Base-by-base conservation (phyloP, 106 monocot species). In the Dioscorea dumetorum region DNA sequence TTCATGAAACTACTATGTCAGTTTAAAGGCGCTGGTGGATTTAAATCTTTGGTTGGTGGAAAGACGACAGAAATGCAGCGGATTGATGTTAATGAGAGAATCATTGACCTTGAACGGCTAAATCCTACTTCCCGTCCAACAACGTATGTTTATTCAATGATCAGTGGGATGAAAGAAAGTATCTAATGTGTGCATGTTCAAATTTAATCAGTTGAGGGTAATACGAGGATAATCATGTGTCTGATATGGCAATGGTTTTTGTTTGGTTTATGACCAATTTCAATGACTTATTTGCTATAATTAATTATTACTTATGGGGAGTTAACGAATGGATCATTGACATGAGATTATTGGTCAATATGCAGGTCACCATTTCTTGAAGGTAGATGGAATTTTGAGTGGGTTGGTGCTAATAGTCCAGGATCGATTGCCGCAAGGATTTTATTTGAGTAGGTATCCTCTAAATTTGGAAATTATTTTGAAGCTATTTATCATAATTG, bases 361-460 rank as follows among this genome's bases (percentile, higher is more conserved):
- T 69, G 7, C 88, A 99, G 99, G 57, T 93, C 99, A 61, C 93
- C 89, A 14, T 99, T 83, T 78, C 65, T 99, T 19, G 90, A 99
- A 83, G 99, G 99, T 50, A 73, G 93, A 58, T 99, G 99, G 99
- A 99, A 85, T 57, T 87, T 99, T 61, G 93, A 99, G 73, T 99
- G 99, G 99, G 83, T 93, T 74, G 81, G 87, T 63, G 87, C 84
- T 62, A 82, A 87, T 60, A 93, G 87, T 65, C 90, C 99, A 48
- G 99, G 85, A 77, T 78, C 87, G 52, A 72, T 87, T 72, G 79
- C 81, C 69, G 82, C 91, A 60, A 87, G 81, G 70, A 73, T 83
- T 76, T 49, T 99, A 61, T 99, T 93, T 77, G 84, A 93, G 99
- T 99, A 93, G 76, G 88, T 76, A 79, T 48, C 77, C 82, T 22